Evolutionary conservation across 208 protist genomes (phyloP).

Genomic region (Crithidia acanthocephali): DNA sequence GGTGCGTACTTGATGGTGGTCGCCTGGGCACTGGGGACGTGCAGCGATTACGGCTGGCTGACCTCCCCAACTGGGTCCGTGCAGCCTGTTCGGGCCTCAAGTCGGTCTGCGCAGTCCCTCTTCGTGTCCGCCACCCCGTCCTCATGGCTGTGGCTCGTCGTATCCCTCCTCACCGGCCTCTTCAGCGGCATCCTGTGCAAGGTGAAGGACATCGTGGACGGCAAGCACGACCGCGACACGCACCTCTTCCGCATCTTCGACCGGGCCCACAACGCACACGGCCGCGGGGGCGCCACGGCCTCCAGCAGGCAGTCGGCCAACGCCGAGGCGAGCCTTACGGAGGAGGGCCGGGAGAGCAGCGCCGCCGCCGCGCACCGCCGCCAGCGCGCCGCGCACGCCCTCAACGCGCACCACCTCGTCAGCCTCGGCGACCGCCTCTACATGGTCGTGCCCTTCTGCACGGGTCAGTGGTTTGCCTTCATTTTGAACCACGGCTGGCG

Average conservation of each 20-base stretch:
- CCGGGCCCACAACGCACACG: slow-evolving; percentile 6
- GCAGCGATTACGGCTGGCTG: slow-evolving; percentile 67
- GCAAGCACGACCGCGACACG: slow-evolving; percentile 43
- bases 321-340: not conserved
- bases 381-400: slow-evolving; percentile 15
- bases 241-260: slow-evolving; percentile 42
- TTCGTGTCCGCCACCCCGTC: slow-evolving; percentile 17
- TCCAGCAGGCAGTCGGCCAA: too few relatives aligned
- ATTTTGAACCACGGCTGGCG: slow-evolving; percentile 79
- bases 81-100: slow-evolving; percentile 4
- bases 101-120: not conserved
- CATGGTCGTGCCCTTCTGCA: slow-evolving; percentile 87
- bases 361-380: not conserved
- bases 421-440: slow-evolving; percentile 72
- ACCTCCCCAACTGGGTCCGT: slow-evolving; percentile 30
- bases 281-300: not conserved
- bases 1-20: slow-evolving; percentile 75
- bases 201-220: slow-evolving; percentile 82
- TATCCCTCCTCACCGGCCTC: slow-evolving; percentile 69
- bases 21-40: slow-evolving; percentile 69
- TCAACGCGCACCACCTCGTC: slow-evolving; percentile 42
- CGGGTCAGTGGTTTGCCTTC: slow-evolving; percentile 86
- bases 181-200: slow-evolving; percentile 85
- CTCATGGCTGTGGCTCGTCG: slow-evolving; percentile 73
- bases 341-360: not conserved